These are phyloP conservation scores for Raffaelea arxii DNA, from an alignment of 2,329 filamentous ascomycete species.

Conservation along the genomic window DNA sequence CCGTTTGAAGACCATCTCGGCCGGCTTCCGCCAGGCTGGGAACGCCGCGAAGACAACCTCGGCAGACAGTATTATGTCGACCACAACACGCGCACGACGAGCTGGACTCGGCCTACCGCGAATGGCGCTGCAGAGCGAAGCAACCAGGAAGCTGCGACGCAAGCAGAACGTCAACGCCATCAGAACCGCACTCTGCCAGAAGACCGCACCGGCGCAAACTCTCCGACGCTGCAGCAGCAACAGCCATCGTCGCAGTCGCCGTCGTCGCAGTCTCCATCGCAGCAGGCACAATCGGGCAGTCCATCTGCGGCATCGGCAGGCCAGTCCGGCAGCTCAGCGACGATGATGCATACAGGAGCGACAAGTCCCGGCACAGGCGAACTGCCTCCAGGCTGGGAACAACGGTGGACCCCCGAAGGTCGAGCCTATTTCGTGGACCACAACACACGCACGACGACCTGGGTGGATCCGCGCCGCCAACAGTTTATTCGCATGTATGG, in stretches of 20 bases:
- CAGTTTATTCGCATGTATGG: slow-evolving; percentile 98
- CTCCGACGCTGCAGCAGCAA: slow-evolving; percentile 61
- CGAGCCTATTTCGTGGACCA: slow-evolving; percentile 97
- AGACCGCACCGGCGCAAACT: slow-evolving; percentile 87
- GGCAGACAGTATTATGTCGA: slow-evolving; percentile 97
- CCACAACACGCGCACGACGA: slow-evolving; percentile 92
- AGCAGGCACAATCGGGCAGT: too few relatives aligned
- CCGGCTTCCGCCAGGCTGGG: slow-evolving; percentile 86
- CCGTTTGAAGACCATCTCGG: slow-evolving; percentile 97
- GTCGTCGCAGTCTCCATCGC: too few relatives aligned
- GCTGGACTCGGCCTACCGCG: slow-evolving; percentile 83
- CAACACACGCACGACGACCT: slow-evolving; percentile 94
- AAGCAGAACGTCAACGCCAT: slow-evolving; percentile 85
- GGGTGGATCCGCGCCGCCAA: slow-evolving; percentile 94
- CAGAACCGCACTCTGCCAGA: slow-evolving; percentile 94
- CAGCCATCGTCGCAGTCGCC: slow-evolving; percentile 36
- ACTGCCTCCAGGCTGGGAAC: slow-evolving; percentile 92
- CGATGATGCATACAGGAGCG: slow-evolving; percentile 90
- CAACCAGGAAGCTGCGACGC: slow-evolving; percentile 81
- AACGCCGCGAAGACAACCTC: slow-evolving; percentile 87
- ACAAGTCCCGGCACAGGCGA: slow-evolving; percentile 93
- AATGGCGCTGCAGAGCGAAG: slow-evolving; percentile 68
- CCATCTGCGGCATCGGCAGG: slow-evolving; percentile 35
- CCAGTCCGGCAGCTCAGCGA: slow-evolving; percentile 46
- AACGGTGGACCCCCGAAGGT: slow-evolving; percentile 89